A percentile compares a stretch with the other conserved stretches of the same genome.
phyloP scores from a whole-genome alignment of 2,329 filamentous ascomycete species.

The Nannizzia gypsea region DNA sequence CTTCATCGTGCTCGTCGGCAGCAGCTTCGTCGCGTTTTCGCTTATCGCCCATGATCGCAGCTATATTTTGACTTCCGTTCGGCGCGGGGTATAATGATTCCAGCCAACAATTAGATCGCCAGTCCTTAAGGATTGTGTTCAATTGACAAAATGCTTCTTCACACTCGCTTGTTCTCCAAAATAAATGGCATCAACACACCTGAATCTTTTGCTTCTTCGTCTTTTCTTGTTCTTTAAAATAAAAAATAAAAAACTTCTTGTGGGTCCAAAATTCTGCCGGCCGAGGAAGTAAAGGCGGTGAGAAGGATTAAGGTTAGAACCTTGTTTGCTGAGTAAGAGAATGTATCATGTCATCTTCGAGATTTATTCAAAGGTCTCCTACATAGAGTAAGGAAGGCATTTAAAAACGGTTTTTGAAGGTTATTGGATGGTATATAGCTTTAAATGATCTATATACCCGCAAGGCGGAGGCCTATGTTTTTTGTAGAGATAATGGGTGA shows the following conservation, averaged over 20 bases:
- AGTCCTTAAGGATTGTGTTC: neutral
- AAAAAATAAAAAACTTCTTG: neutral
- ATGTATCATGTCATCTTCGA: neutral
- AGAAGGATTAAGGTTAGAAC: neutral
- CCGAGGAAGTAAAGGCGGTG: neutral
- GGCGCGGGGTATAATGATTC: neutral
- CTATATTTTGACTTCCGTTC: neutral
- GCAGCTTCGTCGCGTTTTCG: constrained; percentile 12
- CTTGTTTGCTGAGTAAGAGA: neutral
- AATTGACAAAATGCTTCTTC: neutral
- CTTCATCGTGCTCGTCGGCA: constrained; percentile 10
- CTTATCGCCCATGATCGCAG: constrained; percentile 15
- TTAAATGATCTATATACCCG: no score
- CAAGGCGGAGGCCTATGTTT: no score
- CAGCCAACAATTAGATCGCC: neutral
- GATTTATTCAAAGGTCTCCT: neutral
- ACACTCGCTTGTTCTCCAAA: neutral
- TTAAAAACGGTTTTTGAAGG: neutral
- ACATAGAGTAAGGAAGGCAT: neutral
- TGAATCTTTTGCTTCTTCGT: neutral
- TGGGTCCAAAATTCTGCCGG: constrained; percentile 2
- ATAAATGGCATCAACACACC: neutral
- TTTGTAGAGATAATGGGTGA: no score
- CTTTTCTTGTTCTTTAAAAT: neutral
- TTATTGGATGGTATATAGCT: no score